phyloP scores from a whole-genome alignment of 345 rosid species.

The Populus euphratica region DNA sequence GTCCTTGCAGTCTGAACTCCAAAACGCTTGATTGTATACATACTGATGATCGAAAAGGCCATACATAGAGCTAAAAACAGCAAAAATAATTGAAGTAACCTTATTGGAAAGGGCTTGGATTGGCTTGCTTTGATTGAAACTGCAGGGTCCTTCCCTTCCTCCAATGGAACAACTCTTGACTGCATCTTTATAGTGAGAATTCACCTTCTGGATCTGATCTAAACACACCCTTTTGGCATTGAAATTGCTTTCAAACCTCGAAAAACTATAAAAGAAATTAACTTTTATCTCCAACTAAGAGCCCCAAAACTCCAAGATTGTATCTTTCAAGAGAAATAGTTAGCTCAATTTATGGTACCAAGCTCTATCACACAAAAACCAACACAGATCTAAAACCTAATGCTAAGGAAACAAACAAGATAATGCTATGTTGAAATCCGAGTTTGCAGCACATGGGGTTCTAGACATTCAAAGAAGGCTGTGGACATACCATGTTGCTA shows the following conservation, averaged over 20 bases:
- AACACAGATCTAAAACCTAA: slow-evolving; percentile 24
- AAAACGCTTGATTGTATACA: slow-evolving; percentile 56
- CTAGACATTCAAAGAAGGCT: neutral
- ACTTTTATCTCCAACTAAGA: neutral
- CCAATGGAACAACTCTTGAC: slow-evolving; percentile 49
- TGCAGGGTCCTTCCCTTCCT: slow-evolving; percentile 67
- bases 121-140: slow-evolving; percentile 37
- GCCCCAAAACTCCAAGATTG: slow-evolving; percentile 8
- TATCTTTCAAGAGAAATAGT: neutral
- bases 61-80: slow-evolving; percentile 49
- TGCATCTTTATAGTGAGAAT: slow-evolving; percentile 45
- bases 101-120: slow-evolving; percentile 47
- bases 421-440: neutral
- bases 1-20: slow-evolving; percentile 52
- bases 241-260: neutral
- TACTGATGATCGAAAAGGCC: slow-evolving; percentile 60
- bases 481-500: neutral
- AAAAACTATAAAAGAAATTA: neutral
- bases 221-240: slow-evolving; percentile 1
- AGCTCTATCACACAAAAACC: neutral
- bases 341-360: neutral
- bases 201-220: slow-evolving; percentile 18
- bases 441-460: slow-evolving; percentile 9
- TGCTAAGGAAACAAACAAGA: neutral
- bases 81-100: slow-evolving; percentile 50